Conservation (phyloP, 2,329 filamentous ascomycete genomes). For the Zalaria sp. region DNA sequence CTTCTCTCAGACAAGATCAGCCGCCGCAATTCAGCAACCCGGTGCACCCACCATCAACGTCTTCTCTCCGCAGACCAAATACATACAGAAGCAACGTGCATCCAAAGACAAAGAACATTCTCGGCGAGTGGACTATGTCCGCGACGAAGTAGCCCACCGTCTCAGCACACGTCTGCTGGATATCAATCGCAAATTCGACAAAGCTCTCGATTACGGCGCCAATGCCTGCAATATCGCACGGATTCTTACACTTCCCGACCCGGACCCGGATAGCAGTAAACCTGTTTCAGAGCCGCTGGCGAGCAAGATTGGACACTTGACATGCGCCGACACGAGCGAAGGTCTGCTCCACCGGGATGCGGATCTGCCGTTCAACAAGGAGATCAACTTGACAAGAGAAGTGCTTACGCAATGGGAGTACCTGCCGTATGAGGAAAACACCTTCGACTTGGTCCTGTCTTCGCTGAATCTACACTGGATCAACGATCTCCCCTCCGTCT, state of each 20-base stretch:
- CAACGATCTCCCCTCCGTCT: conserved; percentile 79
- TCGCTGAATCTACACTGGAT: conserved; percentile 91
- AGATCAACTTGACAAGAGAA: conserved; percentile 57
- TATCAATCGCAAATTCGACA: conserved; percentile 76
- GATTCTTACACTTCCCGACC: conserved; percentile 49
- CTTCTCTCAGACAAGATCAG: too few species aligned
- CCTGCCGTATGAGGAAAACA: conserved; percentile 59
- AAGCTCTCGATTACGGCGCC: conserved; percentile 82
- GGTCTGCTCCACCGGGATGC: conserved; percentile 69
- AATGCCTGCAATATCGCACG: conserved; percentile 91
- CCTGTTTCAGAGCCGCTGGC: conserved; percentile 53
- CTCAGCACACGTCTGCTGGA: conserved; percentile 80
- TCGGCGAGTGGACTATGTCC: conserved; percentile 77
- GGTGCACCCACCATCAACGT: conserved; percentile 72
- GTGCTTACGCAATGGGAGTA: conserved; percentile 63
- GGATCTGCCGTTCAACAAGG: conserved; percentile 57
- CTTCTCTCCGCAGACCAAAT: conserved; percentile 81
- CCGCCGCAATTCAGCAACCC: conserved; percentile 54
- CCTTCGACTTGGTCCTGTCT: conserved; percentile 82
- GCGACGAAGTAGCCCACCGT: conserved; percentile 77
- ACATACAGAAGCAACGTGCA: conserved; percentile 79
- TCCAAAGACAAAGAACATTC: conserved; percentile 56
- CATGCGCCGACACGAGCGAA: conserved; percentile 69
- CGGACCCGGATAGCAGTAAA: conserved; percentile 49
- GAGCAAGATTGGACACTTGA: conserved; percentile 56